Base-by-base conservation (phyloP, 78 protist species). In the Dictyostelium capitatum region DNA sequence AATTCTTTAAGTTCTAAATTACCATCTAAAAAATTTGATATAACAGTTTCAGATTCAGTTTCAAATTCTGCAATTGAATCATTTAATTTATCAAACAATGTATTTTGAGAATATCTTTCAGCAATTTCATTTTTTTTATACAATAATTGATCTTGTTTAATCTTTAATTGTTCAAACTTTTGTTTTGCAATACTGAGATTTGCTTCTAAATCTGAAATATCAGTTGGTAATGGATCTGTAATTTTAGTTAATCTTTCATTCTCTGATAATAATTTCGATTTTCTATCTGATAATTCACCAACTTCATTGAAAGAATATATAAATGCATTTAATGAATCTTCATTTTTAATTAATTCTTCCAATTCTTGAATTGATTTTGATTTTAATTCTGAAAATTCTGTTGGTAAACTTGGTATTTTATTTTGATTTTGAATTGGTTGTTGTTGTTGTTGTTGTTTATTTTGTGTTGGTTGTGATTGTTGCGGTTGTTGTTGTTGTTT, bases 1-100 rank as follows among this genome's bases (percentile, higher is more conserved):
- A 87, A 87, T 62, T 87, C 93, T 65, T 87, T 87, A 14, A 87
- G 30, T 19, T 87, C 93, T n/a, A 87, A 57, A 20, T 19, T 87
- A 19, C 84, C 83, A 7, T 87, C 93, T 46, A 87, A 51, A 65
- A 87, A 87, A 7, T 53, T 37, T 8, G 50, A 20, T 5, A 82
- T 70, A 12, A 87, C 64, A 11, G 20, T 20, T 14, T 87, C 93
- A 14, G 93, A 87, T 37, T 77, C 93, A 0, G 73, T 7, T 41
- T 87, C 93, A 3, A 54, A 56, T 8, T 37, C 37, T 6, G 30
- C 14, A 8, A 78, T 80, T 5, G 51, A 17, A 17, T 87, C 93
- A 46, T 64, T 64, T 14, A 87, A 59, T 23, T 65, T 74, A 5
- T 84, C 92, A n/a, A 77, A 37, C 19, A 79, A 11, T 9, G 15